These are phyloP conservation scores for Aspergillus pseudoterreus DNA, from an alignment of 2,329 filamentous ascomycete genomes.

Conservation along the genomic window DNA sequence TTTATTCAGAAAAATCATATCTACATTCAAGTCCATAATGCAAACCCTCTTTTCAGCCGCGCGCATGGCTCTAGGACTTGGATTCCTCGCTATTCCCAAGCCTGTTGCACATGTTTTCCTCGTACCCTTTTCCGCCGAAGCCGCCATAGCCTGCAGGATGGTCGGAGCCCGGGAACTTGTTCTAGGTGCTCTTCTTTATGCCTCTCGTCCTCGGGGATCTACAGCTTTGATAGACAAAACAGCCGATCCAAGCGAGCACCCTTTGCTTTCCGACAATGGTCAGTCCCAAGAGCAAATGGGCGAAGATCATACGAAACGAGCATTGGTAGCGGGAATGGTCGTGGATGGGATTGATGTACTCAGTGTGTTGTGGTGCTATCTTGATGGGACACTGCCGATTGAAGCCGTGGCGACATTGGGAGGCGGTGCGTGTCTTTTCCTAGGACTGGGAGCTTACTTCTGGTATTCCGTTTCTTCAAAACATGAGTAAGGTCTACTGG, in stretches of 20 bases:
- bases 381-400: neutral
- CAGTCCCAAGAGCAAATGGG: neutral
- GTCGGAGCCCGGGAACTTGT: neutral
- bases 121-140: neutral
- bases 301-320: neutral
- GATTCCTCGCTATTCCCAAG: neutral
- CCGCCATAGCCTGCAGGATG: neutral
- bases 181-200: neutral
- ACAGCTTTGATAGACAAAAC: neutral
- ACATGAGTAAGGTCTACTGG: no score
- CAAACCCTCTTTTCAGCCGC: neutral
- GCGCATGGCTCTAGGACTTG: neutral
- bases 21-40: neutral
- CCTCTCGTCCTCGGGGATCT: neutral
- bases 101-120: neutral
- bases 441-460: neutral
- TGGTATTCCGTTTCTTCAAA: neutral
- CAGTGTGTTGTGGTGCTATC: neutral
- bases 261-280: neutral
- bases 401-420: neutral
- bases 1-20: no score
- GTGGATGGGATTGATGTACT: neutral
- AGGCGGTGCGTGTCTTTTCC: neutral
- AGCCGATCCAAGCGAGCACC: neutral
- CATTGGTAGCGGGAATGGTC: neutral